A percentile compares a stretch with the other conserved stretches of the same genome.
Conservation (phyloP, 805 yeast genomes). For the Ogataea siamensis region DNA sequence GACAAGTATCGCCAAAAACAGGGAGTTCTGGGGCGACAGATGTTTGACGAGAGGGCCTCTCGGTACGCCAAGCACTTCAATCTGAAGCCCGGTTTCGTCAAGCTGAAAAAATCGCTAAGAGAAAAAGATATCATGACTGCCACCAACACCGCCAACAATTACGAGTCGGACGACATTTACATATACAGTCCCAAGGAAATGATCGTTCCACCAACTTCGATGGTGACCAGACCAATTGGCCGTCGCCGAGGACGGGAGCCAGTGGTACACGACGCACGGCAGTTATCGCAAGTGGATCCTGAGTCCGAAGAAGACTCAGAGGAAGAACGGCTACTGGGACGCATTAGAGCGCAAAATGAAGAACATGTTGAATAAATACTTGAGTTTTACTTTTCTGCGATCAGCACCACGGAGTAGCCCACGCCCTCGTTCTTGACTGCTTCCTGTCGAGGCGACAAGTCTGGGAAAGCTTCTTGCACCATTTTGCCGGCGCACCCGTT, state of each 20-base stretch:
- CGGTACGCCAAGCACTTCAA: constrained; percentile 13
- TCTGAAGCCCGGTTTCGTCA: constrained; percentile 10
- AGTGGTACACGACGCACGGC: constrained; percentile 6
- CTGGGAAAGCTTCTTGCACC: constrained; percentile 18
- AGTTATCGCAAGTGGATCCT: constrained; percentile 1
- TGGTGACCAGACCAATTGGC: constrained; percentile 1
- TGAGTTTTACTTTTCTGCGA: constrained; percentile 24
- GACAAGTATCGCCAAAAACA: constrained; percentile 62
- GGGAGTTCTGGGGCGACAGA: constrained; percentile 71
- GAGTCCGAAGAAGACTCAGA: constrained; percentile 1
- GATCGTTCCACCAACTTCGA: constrained; percentile 32
- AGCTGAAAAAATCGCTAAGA: constrained; percentile 4
- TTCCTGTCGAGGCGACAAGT: constrained; percentile 3
- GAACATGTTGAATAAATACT: constrained; percentile 4
- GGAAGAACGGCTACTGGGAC: not conserved
- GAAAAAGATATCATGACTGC: not conserved
- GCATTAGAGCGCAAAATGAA: constrained; percentile 1
- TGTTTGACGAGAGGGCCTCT: constrained; percentile 57
- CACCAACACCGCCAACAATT: constrained; percentile 1
- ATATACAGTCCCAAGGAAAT: constrained; percentile 44
- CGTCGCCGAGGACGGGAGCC: constrained; percentile 4
- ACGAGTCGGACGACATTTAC: constrained; percentile 33
- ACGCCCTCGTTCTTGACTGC: constrained; percentile 25
- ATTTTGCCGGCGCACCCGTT: constrained; percentile 26
- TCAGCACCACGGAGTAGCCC: constrained; percentile 24